A percentile compares a stretch with the other conserved stretches of the same genome.
Evolutionary conservation across 257 asterid species (phyloP).

Genomic region (Solanum sitiens): DNA sequence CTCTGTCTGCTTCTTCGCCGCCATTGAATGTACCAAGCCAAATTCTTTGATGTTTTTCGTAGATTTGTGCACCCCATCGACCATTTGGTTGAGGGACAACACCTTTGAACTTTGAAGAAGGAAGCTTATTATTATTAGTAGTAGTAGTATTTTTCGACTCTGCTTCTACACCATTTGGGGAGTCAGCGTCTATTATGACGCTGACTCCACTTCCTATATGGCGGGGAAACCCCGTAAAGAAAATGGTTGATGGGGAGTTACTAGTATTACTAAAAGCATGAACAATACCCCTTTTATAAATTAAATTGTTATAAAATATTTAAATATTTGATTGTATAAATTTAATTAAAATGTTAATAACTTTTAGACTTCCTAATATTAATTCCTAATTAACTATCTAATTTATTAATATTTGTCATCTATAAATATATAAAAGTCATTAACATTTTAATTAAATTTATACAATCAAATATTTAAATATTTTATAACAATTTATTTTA

Average conservation of each 20-base stretch:
- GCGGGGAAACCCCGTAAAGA: constrained; percentile 20
- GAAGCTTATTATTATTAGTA: constrained; percentile 32
- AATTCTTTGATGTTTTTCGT: constrained; percentile 70
- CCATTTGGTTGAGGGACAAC: constrained; percentile 98
- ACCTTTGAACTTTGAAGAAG: constrained; percentile 75
- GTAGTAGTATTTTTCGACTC: constrained; percentile 25
- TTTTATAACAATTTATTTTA: too few relatives aligned
- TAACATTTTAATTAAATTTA: too few relatives aligned
- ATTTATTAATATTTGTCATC: too few relatives aligned
- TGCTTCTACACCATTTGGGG: constrained; percentile 37
- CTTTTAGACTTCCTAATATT: too few relatives aligned
- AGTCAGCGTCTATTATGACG: constrained; percentile 39
- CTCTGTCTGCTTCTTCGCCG: constrained; percentile 53
- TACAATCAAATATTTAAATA: too few relatives aligned
- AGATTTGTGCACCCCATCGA: constrained; percentile 94
- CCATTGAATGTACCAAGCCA: constrained; percentile 59
- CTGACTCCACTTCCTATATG: constrained; percentile 60
- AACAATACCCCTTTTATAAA: too few relatives aligned
- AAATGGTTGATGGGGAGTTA: constrained; percentile 22
- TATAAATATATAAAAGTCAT: too few relatives aligned
- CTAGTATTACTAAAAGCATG: constrained; percentile 7
- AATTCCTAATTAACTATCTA: too few relatives aligned
- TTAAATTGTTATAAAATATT: too few relatives aligned
- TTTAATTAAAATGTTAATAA: too few relatives aligned
- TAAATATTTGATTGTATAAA: too few relatives aligned